Evolutionary conservation across 73 alveolate genomes (phyloP).

Genomic region (Stentor coeruleus): DNA sequence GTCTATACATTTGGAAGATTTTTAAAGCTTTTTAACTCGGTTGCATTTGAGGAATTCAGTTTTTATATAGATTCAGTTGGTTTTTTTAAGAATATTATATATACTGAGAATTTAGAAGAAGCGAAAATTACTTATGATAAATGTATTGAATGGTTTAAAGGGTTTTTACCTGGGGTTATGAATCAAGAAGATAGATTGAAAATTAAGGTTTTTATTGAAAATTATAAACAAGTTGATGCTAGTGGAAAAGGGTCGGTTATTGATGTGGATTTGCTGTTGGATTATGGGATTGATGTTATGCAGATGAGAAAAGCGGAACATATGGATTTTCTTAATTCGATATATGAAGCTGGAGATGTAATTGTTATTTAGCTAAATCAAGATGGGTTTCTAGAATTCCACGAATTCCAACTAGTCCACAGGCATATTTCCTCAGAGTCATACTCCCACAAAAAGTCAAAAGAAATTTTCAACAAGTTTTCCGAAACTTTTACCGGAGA

Average conservation of each 20-base stretch:
- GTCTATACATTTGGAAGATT: slow-evolving; percentile 4
- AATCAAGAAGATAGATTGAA: background rate
- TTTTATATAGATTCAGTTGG: background rate
- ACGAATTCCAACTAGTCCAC: background rate
- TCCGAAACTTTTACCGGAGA: slow-evolving; percentile 6
- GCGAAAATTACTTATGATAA: background rate
- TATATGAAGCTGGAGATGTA: slow-evolving; percentile 20
- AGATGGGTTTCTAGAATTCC: slow-evolving; percentile 4
- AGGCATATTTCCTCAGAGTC: background rate
- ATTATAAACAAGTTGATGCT: background rate
- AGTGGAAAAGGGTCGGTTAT: background rate
- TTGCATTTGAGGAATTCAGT: background rate
- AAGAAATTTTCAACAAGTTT: background rate
- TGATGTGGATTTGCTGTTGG: background rate
- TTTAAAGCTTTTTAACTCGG: background rate
- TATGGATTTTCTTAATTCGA: background rate
- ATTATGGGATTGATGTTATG: background rate
- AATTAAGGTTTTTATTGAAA: background rate
- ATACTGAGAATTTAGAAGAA: background rate
- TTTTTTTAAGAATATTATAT: background rate
- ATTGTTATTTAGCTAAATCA: background rate
- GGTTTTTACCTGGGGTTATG: background rate
- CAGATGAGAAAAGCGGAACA: background rate
- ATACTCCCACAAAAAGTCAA: background rate
- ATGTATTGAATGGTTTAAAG: background rate